Conservation (phyloP, 2,329 filamentous ascomycete species). For the Exophiala dermatitidis region DNA sequence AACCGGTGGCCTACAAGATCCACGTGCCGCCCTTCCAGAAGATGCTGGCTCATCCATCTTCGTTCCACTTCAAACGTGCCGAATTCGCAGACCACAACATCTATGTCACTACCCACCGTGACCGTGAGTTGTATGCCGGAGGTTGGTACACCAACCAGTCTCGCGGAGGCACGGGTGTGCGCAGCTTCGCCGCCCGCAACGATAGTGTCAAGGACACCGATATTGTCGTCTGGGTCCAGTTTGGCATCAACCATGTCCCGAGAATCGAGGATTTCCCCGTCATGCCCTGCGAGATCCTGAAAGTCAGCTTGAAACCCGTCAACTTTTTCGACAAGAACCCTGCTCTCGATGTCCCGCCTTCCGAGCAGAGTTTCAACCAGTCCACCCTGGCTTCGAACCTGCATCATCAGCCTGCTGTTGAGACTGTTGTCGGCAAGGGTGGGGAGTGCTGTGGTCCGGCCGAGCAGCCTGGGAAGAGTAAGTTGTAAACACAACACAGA, state of each 20-base stretch:
- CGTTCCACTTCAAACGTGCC: slow-evolving; percentile 45
- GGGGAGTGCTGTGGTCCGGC: slow-evolving; percentile 15
- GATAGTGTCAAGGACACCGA: slow-evolving; percentile 42
- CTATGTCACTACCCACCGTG: slow-evolving; percentile 50
- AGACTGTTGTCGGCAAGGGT: slow-evolving; percentile 13
- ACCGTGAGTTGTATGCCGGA: slow-evolving; percentile 48
- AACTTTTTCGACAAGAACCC: slow-evolving; percentile 50
- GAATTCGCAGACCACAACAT: slow-evolving; percentile 51
- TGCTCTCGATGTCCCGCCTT: slow-evolving; percentile 42
- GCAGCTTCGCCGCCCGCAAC: slow-evolving; percentile 45
- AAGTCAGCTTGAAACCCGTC: slow-evolving; percentile 44
- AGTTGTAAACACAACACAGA: slow-evolving; percentile 5
- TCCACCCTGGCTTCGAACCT: slow-evolving; percentile 13
- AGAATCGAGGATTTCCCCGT: slow-evolving; percentile 61
- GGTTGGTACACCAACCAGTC: slow-evolving; percentile 54
- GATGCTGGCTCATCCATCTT: slow-evolving; percentile 45
- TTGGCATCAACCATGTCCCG: slow-evolving; percentile 58
- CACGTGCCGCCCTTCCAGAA: slow-evolving; percentile 52
- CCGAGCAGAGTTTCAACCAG: slow-evolving; percentile 38
- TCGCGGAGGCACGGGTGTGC: slow-evolving; percentile 47
- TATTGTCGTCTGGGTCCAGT: slow-evolving; percentile 53
- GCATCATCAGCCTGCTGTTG: slow-evolving; percentile 21
- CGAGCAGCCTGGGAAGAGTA: slow-evolving; percentile 14
- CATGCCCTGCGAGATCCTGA: slow-evolving; percentile 55
- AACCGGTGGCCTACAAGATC: slow-evolving; percentile 52